A percentile compares a stretch with the other conserved stretches of the same genome.
These are phyloP conservation scores for Kernera saxatilis DNA, from an alignment of 345 rosid genomes.

Conservation along the genomic window DNA sequence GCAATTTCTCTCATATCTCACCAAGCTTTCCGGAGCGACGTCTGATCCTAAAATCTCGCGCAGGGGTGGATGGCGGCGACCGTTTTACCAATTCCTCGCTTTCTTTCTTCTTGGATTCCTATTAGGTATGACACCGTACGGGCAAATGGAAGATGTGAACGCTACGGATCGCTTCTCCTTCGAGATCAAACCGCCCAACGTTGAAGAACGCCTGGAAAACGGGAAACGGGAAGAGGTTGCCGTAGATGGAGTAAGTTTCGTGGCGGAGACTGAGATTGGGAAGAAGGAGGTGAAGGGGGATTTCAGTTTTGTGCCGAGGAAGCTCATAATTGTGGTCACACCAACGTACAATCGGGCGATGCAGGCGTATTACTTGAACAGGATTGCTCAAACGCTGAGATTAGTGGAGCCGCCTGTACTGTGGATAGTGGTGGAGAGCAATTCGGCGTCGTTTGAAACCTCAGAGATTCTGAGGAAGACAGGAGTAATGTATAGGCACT, in stretches of 20 bases:
- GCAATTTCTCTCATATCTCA: slow-evolving; percentile 19
- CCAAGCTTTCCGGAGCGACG: slow-evolving; percentile 17
- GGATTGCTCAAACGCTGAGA: slow-evolving; percentile 73
- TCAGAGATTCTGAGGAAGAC: slow-evolving; percentile 75
- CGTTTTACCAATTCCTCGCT: slow-evolving; percentile 49
- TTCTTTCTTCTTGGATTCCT: slow-evolving; percentile 65
- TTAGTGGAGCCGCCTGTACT: slow-evolving; percentile 71
- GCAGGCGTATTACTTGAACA: slow-evolving; percentile 71
- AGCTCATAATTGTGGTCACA: slow-evolving; percentile 76
- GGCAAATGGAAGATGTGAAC: slow-evolving; percentile 45
- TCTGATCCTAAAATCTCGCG: slow-evolving; percentile 40
- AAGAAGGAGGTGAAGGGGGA: slow-evolving; percentile 6
- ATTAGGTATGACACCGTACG: slow-evolving; percentile 57
- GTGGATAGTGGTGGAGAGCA: slow-evolving; percentile 90
- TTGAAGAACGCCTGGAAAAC: slow-evolving; percentile 37
- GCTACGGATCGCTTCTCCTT: slow-evolving; percentile 43
- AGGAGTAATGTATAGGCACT: slow-evolving; percentile 83
- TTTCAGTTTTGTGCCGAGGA: slow-evolving; percentile 42
- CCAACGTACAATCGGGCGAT: slow-evolving; percentile 76
- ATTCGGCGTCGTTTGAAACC: slow-evolving; percentile 64
- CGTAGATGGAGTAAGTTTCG: slow-evolving; percentile 35
- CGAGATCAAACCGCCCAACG: slow-evolving; percentile 60
- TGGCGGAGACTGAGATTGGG: slow-evolving; percentile 15
- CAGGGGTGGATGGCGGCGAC: slow-evolving; percentile 51
- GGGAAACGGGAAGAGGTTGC: slow-evolving; percentile 24